Evolutionary conservation across 305 asterid genomes (phyloP).

Genomic region (Lippia alba): DNA sequence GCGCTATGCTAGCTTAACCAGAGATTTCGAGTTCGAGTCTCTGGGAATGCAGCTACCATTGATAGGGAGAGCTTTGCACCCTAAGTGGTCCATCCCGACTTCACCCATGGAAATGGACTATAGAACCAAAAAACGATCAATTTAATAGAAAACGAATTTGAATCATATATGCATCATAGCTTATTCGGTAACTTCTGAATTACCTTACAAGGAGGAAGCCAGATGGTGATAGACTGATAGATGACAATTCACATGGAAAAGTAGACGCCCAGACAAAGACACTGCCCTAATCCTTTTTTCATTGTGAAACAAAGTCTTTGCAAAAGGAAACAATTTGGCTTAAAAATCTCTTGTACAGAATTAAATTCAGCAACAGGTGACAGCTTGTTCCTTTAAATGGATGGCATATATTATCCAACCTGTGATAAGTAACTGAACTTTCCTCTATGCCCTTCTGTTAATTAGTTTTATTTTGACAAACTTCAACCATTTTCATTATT

Average conservation of each 20-base stretch:
- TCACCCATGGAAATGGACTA: too few relatives aligned
- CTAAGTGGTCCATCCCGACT: too few relatives aligned
- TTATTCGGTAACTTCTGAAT: neutral
- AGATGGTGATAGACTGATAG: neutral
- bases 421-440: slow-evolving; percentile 35
- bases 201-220: too few relatives aligned
- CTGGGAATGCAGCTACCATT: too few relatives aligned
- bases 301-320: slow-evolving; percentile 8
- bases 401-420: slow-evolving; percentile 36
- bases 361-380: slow-evolving; percentile 31
- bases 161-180: neutral
- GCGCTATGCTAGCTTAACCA: too few relatives aligned
- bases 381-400: slow-evolving; percentile 20
- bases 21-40: too few relatives aligned
- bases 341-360: slow-evolving; percentile 21
- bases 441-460: neutral
- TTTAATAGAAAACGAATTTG: too few relatives aligned
- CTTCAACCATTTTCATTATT: neutral
- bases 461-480: neutral
- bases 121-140: too few relatives aligned
- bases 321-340: slow-evolving; percentile 22
- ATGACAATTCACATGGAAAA: slow-evolving; percentile 39
- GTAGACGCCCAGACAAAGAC: slow-evolving; percentile 23
- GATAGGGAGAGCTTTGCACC: too few relatives aligned
- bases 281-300: slow-evolving; percentile 18